Base-by-base conservation (phyloP, 129 eudicot genomes). In the Scalesia atractyloides region DNA sequence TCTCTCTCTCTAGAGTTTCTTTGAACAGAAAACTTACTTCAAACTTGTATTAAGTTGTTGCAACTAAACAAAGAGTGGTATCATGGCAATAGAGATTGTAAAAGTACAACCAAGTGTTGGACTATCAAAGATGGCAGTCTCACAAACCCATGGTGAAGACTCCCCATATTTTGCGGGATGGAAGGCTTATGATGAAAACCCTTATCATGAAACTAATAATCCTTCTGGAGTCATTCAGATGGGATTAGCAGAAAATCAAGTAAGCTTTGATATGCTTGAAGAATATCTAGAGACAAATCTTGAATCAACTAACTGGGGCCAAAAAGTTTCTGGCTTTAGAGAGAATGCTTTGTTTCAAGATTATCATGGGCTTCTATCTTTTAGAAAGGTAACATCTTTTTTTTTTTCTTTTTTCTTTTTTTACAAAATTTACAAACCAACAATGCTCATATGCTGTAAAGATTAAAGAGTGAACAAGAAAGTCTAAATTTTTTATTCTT, bases 191-290 rank as follows among this genome's bases (percentile, higher is more conserved):
- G 97, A 94, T 77, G 97, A 94, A 70, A 71, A 94, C 75, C 98
- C 98, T 68, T 89, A 90, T 62, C 80, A 94, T 66, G 96, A 87
- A 71, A n/a, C 37, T 9, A 18, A 39, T 12, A 94, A 94, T 41
- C 92, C 98, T 17, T 60, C 84, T 3, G 98, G 98, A 7, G 98
- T 94, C 48, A 94, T 94, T 56, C 98, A 94, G 64, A 94, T 94
- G 97, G 98, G 98, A 19, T 76, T 94, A 76, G 98, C 98, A 3
- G 98, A 94, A 74, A 94, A 94, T 86, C 97, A 94, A 88, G 97
- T 92, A 84, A 82, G 73, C 75, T 93, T 90, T 83, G 98, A 94
- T 72, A 64, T 94, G 76, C 96, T 94, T n/a, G 98, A 94, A 71
- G 88, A 94, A 57, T 94, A 88, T 82, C 67, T 94, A 76, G 92